Base-by-base conservation (phyloP, 176 grass and related monocot genomes). In the Hsuehochloa calcarea region DNA sequence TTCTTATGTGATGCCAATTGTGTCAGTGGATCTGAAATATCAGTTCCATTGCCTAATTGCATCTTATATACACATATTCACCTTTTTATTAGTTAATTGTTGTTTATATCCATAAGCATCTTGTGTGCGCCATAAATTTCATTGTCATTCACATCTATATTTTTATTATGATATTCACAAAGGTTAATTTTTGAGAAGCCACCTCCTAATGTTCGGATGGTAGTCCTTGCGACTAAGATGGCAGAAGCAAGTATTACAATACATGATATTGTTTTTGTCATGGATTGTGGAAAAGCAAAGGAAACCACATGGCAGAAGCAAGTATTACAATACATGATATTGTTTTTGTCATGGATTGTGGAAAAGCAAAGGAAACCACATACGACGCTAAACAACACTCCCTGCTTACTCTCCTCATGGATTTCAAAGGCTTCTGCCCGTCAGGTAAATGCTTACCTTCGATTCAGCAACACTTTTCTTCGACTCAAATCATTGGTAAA, bases 291-390 rank as follows among this genome's bases (percentile, higher is more conserved):
- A 46, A 98, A 98, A 89, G 96, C 96, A 84, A 98, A 98, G 80
- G 96, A 98, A 82, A 98, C 93, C 17, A 90, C 91, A 59, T 98
- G 96, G 93, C 93, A 81, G 93, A 98, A 89, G 96, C 96, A 87
- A 98, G 96, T 85, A 98, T 98, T 87, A 98, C 96, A 50, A 95
- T 98, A 77, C 95, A 98, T 89, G 93, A 95, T 90, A 90, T 98
- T 11, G 96, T 98, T 80, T 95, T 95, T 75, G 93, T 98, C 10
- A 84, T 98, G 80, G 96, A 98, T 85, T 98, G 93, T 88, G 93
- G 96, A 46, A 98, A 98, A 89, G 96, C 96, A 84, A 98, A 98
- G 80, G 96, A 98, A 82, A 98, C 93, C 17, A 90, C 91, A 59
- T 98, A 98, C 26, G 96, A 98, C 90, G 93, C 96, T 98, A 81